Percentiles rank a stretch among this genome's conserved stretches.
Conservation (phyloP, 768 basidiomycete genomes). For the Tricholoma terreum region DNA sequence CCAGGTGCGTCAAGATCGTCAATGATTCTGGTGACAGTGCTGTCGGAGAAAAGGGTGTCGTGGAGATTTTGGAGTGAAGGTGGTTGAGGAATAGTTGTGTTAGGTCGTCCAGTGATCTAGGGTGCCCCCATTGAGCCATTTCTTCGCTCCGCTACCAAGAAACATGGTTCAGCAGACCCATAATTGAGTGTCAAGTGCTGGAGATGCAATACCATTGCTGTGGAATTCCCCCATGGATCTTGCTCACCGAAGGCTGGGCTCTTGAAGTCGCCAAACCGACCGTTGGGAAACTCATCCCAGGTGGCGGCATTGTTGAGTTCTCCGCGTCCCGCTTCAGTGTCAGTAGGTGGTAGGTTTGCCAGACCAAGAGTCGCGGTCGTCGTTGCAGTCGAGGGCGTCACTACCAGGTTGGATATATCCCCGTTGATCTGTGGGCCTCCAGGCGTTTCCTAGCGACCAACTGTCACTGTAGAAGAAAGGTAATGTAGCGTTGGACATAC, state of each 20-base stretch:
- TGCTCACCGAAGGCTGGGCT: constrained; percentile 91
- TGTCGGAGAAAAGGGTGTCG: constrained; percentile 86
- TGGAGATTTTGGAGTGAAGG: constrained; percentile 65
- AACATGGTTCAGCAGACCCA: not conserved
- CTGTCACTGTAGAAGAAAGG: not conserved
- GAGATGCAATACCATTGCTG: constrained; percentile 45
- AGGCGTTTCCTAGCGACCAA: constrained; percentile 22
- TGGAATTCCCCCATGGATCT: constrained; percentile 74
- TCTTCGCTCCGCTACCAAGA: constrained; percentile 55
- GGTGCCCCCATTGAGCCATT: constrained; percentile 74
- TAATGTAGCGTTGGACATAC: constrained; percentile 31
- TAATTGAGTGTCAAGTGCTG: not conserved
- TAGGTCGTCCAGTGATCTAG: constrained; percentile 61
- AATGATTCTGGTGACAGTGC: constrained; percentile 81
- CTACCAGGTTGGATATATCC: constrained; percentile 39
- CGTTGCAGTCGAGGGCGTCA: constrained; percentile 66
- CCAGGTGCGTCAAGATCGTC: constrained; percentile 74
- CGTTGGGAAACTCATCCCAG: constrained; percentile 98
- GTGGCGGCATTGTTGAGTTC: constrained; percentile 74
- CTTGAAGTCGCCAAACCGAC: constrained; percentile 95
- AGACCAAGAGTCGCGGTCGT: constrained; percentile 58
- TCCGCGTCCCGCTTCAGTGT: constrained; percentile 62
- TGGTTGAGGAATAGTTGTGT: constrained; percentile 78
- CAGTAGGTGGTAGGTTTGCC: constrained; percentile 43
- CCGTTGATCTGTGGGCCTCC: constrained; percentile 34